Evolutionary conservation across 2,329 filamentous ascomycete genomes (phyloP), one percentile per base, ranked within the genome.

Genomic region (Dactylellina haptotyla): DNA sequence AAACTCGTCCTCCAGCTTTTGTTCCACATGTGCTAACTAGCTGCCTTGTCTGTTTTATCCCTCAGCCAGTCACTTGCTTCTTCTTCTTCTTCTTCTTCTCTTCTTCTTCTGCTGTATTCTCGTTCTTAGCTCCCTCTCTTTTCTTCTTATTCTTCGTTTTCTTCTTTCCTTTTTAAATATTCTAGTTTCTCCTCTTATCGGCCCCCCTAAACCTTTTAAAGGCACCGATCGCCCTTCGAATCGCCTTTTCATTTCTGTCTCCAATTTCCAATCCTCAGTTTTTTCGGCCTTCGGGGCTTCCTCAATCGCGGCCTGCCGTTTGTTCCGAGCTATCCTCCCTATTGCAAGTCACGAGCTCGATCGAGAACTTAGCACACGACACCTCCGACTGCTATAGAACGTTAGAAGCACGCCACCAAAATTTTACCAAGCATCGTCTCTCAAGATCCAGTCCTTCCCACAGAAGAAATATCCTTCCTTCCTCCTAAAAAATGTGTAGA

Each of bases 401-500:
- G 4, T 20, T 25, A 45, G n/a, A 18, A 4, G 16, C 16, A 18
- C 32, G 32, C 32, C n/a, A n/a, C n/a, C n/a, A n/a, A n/a, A n/a
- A n/a, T n/a, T n/a, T n/a, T n/a, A n/a, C n/a, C 28, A 51, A 12
- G 16, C 25, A 10, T 20, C 28, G 20, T 14, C 54, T 43, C 6
- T 10, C 26, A 4, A 43, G n/a, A 45, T 16, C 50, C 2, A 9
- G 9, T 39, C 51, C n/a, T 9, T 18, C 25, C 14, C 25, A 26
- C n/a, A 32, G 16, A 54, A 34, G 28, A 30, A n/a, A 34, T 10
- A n/a, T n/a, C n/a, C n/a, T n/a, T n/a, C n/a, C n/a, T n/a, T n/a
- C n/a, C n/a, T n/a, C n/a, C n/a, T n/a, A 45, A 46, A 64, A 23
- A 8, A 74, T 74, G 70, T 74, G 70, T 61, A 41, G 62, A 34